phyloP scores from a whole-genome alignment of 495 filamentous ascomycete genomes.

The Penicillium lividum region DNA sequence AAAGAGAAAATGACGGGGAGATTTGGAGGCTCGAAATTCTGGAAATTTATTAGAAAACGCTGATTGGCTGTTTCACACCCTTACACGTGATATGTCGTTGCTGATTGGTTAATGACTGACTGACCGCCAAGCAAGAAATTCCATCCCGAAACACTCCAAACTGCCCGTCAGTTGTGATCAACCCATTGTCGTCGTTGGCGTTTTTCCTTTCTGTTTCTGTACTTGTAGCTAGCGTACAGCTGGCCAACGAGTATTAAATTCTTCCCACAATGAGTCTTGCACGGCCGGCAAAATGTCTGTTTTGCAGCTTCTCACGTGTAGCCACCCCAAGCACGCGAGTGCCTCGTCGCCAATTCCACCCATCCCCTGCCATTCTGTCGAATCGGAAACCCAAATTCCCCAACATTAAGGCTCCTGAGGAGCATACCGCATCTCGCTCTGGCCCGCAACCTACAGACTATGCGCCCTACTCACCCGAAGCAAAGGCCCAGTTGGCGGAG shows the following conservation, averaged over 20 bases:
- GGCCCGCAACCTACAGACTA: constrained; percentile 47
- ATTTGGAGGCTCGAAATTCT: constrained; percentile 20
- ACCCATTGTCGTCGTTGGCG: constrained; percentile 18
- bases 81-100: background rate
- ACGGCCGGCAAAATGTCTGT: constrained; percentile 59
- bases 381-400: constrained; percentile 39
- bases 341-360: constrained; percentile 55
- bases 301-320: constrained; percentile 51
- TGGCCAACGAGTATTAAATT: constrained; percentile 29
- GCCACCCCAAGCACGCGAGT: constrained; percentile 43
- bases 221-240: constrained; percentile 28
- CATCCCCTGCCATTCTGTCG: constrained; percentile 38
- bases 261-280: constrained; percentile 55
- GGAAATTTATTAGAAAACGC: constrained; percentile 34
- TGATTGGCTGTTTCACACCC: no score
- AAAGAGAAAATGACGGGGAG: constrained; percentile 11
- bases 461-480: constrained; percentile 65
- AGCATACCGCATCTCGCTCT: constrained; percentile 13
- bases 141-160: constrained; percentile 25
- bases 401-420: constrained; percentile 23
- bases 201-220: constrained; percentile 17
- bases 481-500: constrained; percentile 61
- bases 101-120: constrained; percentile 29
- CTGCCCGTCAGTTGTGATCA: constrained; percentile 27
- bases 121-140: constrained; percentile 36